Base-by-base conservation (phyloP, 2,329 filamentous ascomycete genomes). In the Pestalotiopsis sp. region DNA sequence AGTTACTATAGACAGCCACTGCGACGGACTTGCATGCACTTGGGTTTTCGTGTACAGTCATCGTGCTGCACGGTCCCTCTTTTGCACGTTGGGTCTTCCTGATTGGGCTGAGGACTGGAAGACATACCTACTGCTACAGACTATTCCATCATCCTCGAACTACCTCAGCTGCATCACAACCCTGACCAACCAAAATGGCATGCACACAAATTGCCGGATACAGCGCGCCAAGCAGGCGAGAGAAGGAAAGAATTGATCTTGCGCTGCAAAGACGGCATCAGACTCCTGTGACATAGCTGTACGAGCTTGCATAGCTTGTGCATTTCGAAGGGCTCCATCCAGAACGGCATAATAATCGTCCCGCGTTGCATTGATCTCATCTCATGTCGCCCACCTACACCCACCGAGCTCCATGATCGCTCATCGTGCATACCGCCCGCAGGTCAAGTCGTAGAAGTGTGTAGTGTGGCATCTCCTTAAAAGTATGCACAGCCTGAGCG, bases 301-400 rank as follows among this genome's bases (percentile, higher is more conserved):
- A 22, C 26, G 56, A 26, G 56, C 56, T 26, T 26, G 17, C 22
- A 22, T 58, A 26, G 26, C 22, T 40, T 35, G 26, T 20, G 26
- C 22, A n/a, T 63, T 26, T 30, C 38, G 20, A n/a, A 20, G 20
- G 60, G 60, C 39, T 48, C 38, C 60, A 63, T 63, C 13, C 39
- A 61, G 11, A 44, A 63, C 39, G 60, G 60, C 39, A 63, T 63
- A 52, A 63, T 63, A 26, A 63, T 63, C 60, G 60, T 48, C 20
- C 60, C 60, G 60, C 58, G 38, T 20, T 48, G 60, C 35, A 63
- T 52, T 44, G 20, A 61, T 35, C 58, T 61, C 58, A 61, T 39
- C 58, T 40, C 58, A 61, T 61, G n/a, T 61, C 30, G 30, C 30
- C 30, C 58, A 35, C 26, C 17, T n/a, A 48, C 56, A 58, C 22